Percentiles rank a stretch among this genome's conserved stretches.
Evolutionary conservation across 2,329 filamentous ascomycete species (phyloP).

Genomic region (Microsporum audouinii): DNA sequence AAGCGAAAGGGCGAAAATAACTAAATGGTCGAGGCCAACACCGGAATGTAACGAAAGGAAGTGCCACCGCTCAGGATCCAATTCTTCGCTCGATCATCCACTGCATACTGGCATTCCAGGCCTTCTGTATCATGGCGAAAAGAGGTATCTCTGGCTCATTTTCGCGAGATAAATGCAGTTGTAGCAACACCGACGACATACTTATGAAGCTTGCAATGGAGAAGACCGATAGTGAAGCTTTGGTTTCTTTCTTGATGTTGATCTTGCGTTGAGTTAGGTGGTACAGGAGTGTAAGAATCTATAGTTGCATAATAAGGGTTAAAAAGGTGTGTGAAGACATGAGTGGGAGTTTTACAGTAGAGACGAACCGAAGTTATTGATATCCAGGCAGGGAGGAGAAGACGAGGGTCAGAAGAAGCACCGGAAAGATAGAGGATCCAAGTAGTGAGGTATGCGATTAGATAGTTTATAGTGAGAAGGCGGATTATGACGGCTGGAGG

Average conservation of each 20-base stretch:
- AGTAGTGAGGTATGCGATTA: slow-evolving; percentile 65
- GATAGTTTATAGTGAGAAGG: slow-evolving; percentile 60
- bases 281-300: slow-evolving; percentile 64
- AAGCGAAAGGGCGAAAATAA: neutral
- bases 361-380: slow-evolving; percentile 57
- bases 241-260: slow-evolving; percentile 68
- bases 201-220: slow-evolving; percentile 65
- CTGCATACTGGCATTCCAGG: slow-evolving; percentile 29
- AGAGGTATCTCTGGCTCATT: slow-evolving; percentile 52
- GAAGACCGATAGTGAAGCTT: slow-evolving; percentile 65
- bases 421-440: slow-evolving; percentile 60
- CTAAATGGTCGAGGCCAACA: neutral
- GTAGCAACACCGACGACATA: slow-evolving; percentile 57
- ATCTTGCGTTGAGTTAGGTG: slow-evolving; percentile 68
- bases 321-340: neutral
- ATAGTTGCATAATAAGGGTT: slow-evolving; percentile 3
- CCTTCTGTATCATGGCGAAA: slow-evolving; percentile 38
- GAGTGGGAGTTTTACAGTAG: neutral
- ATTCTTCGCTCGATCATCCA: slow-evolving; percentile 11
- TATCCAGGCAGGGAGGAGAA: slow-evolving; percentile 67
- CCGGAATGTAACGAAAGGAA: neutral
- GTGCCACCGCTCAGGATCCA: neutral
- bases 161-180: slow-evolving; percentile 52
- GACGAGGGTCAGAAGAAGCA: slow-evolving; percentile 56
- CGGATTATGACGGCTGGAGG: slow-evolving; percentile 66